Percentiles rank a stretch among this genome's conserved stretches.
Evolutionary conservation across 1,284 basidiomycete genomes (phyloP).

Genomic region (Phellinidium pouzarii): DNA sequence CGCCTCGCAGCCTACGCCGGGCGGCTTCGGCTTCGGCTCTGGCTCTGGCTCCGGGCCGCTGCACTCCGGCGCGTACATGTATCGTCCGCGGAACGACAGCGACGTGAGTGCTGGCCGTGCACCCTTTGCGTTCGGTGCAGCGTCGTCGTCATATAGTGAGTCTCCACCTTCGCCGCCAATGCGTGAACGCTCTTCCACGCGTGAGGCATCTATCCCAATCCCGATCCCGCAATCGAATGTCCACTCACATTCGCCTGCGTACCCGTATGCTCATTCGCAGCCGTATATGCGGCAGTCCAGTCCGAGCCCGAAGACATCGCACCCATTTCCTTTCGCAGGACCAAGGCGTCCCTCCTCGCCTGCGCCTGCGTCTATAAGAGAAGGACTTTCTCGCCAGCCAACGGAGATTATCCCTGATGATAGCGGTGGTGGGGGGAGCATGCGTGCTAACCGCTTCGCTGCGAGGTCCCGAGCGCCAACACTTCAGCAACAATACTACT

Average conservation of each 20-base stretch:
- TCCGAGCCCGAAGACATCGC: conserved; percentile 10
- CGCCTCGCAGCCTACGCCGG: background rate
- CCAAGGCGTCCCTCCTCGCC: conserved; percentile 1
- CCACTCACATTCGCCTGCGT: background rate
- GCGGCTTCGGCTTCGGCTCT: background rate
- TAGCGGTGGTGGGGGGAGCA: background rate
- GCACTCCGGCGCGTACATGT: background rate
- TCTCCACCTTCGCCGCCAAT: background rate
- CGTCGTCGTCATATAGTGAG: background rate
- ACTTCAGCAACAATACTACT: background rate
- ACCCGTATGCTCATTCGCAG: background rate
- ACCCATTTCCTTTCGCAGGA: conserved; percentile 4
- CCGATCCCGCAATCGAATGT: too few species aligned
- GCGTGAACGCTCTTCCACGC: background rate
- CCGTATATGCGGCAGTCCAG: background rate
- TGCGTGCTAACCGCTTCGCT: background rate
- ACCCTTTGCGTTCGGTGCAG: background rate
- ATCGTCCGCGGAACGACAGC: conserved; percentile 10
- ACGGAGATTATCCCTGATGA: conserved; percentile 6
- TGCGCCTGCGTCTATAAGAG: background rate
- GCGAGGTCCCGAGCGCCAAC: background rate
- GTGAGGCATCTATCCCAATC: background rate
- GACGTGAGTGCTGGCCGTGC: conserved; percentile 3
- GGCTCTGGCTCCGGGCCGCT: background rate
- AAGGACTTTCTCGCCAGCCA: conserved; percentile 10